Conservation (phyloP, 768 basidiomycete species). For the Termitomyces sp. region DNA sequence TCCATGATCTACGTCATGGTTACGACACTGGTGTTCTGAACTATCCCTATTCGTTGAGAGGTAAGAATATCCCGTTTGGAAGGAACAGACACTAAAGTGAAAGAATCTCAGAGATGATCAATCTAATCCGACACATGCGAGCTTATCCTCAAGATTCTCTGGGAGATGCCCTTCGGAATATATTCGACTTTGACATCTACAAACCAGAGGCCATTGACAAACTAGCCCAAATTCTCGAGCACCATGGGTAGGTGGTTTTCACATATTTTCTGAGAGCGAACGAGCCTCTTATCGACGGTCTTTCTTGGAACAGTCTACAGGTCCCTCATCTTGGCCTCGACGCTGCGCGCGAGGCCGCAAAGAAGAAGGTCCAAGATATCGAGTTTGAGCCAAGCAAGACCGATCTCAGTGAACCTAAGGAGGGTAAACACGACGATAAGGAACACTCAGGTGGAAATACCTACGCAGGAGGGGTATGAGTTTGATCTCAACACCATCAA, state of each 20-base stretch:
- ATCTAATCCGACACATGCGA: slow-evolving; percentile 60
- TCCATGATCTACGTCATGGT: slow-evolving; percentile 57
- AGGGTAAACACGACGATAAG: slow-evolving; percentile 60
- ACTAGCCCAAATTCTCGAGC: slow-evolving; percentile 52
- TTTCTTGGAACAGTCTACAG: slow-evolving; percentile 33
- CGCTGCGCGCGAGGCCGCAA: slow-evolving; percentile 50
- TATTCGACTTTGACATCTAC: slow-evolving; percentile 71
- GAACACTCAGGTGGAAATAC: slow-evolving; percentile 61
- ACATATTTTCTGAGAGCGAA: not conserved
- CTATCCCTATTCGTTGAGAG: slow-evolving; percentile 70
- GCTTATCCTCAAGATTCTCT: slow-evolving; percentile 56
- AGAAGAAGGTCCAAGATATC: slow-evolving; percentile 52
- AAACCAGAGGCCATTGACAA: slow-evolving; percentile 63
- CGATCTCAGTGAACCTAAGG: slow-evolving; percentile 51
- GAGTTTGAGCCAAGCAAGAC: slow-evolving; percentile 56
- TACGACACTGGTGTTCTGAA: slow-evolving; percentile 55
- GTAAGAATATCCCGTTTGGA: slow-evolving; percentile 24
- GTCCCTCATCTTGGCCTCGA: slow-evolving; percentile 54
- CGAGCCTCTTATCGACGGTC: not conserved
- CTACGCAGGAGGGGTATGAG: slow-evolving; percentile 61
- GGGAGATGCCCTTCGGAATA: slow-evolving; percentile 56
- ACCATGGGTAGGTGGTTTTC: slow-evolving; percentile 46
- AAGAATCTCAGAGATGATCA: slow-evolving; percentile 50
- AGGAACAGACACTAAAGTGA: not conserved
- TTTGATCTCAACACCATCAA: not conserved